Evolutionary conservation across 2,329 filamentous ascomycete genomes (phyloP).

Genomic region (Botrytis byssoidea): DNA sequence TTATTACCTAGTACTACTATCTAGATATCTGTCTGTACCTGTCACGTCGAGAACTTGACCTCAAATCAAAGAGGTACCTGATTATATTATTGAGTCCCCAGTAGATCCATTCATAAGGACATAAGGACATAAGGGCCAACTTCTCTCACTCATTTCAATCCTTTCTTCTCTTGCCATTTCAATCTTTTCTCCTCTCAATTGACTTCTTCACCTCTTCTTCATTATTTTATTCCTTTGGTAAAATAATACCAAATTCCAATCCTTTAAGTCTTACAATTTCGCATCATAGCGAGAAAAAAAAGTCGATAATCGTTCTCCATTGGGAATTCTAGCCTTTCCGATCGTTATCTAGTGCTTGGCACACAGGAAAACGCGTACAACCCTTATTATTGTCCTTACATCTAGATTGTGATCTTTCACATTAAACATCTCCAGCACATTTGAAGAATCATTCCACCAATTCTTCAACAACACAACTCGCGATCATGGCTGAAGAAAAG

Average conservation of each 20-base stretch:
- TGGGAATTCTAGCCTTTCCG: constrained; percentile 2
- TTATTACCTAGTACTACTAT: neutral
- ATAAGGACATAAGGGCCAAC: neutral
- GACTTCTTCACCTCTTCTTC: neutral
- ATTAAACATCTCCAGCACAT: neutral
- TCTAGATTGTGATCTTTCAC: neutral
- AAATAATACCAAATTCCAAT: neutral
- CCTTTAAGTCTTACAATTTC: neutral
- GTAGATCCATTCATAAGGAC: neutral
- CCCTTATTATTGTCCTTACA: neutral
- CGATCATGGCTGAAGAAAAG: constrained; percentile 73
- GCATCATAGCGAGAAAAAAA: neutral
- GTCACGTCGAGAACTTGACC: neutral
- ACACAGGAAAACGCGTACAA: constrained; percentile 1
- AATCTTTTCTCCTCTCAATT: neutral
- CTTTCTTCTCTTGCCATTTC: neutral
- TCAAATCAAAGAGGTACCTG: neutral
- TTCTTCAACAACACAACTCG: constrained; percentile 18
- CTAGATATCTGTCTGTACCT: neutral
- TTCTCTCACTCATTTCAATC: neutral
- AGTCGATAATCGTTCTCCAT: neutral
- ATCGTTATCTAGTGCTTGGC: constrained; percentile 22
- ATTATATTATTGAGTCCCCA: neutral
- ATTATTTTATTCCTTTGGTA: neutral
- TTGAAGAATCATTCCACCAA: neutral